Percentiles rank a stretch among this genome's conserved stretches.
phyloP scores from a whole-genome alignment of 2,329 filamentous ascomycete genomes.

The Decorospora gaudefroyi region DNA sequence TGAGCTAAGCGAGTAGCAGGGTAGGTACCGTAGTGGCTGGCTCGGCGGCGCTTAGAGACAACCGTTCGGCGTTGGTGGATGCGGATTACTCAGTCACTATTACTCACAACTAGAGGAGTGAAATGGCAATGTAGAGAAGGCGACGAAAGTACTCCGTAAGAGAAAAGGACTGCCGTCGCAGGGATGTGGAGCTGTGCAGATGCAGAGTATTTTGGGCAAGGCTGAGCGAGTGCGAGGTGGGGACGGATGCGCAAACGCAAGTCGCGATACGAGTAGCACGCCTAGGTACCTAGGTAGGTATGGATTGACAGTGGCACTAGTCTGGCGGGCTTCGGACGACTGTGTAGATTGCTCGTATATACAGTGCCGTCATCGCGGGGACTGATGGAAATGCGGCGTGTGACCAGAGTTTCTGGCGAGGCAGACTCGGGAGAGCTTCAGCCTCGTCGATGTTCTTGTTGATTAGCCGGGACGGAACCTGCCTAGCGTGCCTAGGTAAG shows the following conservation, averaged over 20 bases:
- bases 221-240: conserved; percentile 4
- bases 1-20: conserved; percentile 14
- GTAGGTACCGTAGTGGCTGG: conserved; percentile 13
- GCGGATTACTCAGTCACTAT: conserved; percentile 8
- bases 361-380: conserved; percentile 16
- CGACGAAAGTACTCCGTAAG: not conserved
- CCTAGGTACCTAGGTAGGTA: too few relatives aligned
- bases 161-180: not conserved
- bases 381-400: not conserved
- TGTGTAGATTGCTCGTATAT: conserved; percentile 6
- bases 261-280: conserved; percentile 4
- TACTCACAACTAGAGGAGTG: conserved; percentile 4
- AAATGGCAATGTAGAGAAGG: not conserved
- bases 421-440: conserved; percentile 20
- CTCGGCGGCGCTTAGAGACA: conserved; percentile 28
- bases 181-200: not conserved
- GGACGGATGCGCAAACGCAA: not conserved
- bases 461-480: conserved; percentile 11
- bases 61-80: conserved; percentile 1
- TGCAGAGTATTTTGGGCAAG: conserved; percentile 14
- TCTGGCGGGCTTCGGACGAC: conserved; percentile 9
- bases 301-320: too few relatives aligned
- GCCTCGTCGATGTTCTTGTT: conserved; percentile 12
- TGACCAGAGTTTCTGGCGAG: conserved; percentile 23
- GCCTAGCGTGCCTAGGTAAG: too few relatives aligned